Evolutionary conservation across 2,329 filamentous ascomycete genomes (phyloP).

Genomic region (Aspergillus costaricaensis): DNA sequence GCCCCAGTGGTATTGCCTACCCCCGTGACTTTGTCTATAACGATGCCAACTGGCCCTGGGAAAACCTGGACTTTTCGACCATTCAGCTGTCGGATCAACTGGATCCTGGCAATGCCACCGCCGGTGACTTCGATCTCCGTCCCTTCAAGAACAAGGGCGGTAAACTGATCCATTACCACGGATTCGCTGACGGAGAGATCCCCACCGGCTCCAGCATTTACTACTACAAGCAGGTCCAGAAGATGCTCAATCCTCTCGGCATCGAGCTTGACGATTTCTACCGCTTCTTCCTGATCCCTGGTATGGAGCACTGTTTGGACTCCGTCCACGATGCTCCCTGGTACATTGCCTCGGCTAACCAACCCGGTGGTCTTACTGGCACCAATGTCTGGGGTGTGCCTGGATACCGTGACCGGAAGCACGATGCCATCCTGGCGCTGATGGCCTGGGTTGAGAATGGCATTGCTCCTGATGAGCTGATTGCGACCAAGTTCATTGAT

Average conservation of each 20-base stretch:
- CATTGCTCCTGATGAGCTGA: constrained; percentile 16
- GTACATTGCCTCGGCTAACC: constrained; percentile 10
- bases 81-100: constrained; percentile 30
- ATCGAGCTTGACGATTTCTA: constrained; percentile 19
- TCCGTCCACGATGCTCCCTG: constrained; percentile 6
- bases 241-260: not conserved
- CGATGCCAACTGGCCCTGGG: constrained; percentile 42
- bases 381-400: constrained; percentile 10
- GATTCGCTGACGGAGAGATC: constrained; percentile 14
- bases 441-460: constrained; percentile 23
- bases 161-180: constrained; percentile 22
- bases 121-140: constrained; percentile 14
- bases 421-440: constrained; percentile 21
- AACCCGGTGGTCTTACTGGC: not conserved
- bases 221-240: constrained; percentile 9
- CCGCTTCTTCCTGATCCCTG: constrained; percentile 19
- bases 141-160: constrained; percentile 14
- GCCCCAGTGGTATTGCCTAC: constrained; percentile 8
- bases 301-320: constrained; percentile 16
- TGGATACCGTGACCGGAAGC: constrained; percentile 13
- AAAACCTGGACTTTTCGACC: constrained; percentile 42
- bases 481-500: constrained; percentile 17
- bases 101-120: constrained; percentile 15
- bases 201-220: constrained; percentile 18
- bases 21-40: constrained; percentile 35